Evolutionary conservation across 106 monocot genomes (phyloP).

Genomic region (Acanthochlamys bracteata): DNA sequence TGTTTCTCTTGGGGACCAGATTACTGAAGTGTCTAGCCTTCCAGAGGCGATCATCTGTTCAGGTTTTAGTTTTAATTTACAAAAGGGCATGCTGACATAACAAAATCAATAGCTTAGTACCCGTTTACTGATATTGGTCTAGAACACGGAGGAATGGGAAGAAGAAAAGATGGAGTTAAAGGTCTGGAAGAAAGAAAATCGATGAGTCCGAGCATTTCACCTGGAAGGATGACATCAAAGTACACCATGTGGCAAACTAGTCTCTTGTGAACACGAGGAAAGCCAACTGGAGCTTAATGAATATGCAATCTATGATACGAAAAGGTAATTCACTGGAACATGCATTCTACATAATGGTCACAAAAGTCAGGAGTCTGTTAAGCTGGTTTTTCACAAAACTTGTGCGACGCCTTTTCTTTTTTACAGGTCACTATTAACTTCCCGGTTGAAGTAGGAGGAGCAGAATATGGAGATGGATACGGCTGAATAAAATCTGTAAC

Average conservation of each 20-base stretch:
- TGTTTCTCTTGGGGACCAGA: conserved; percentile 41
- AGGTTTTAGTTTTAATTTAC: neutral
- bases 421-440: conserved; percentile 49
- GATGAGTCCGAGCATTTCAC: conserved; percentile 54
- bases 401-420: neutral
- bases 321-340: conserved; percentile 18
- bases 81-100: no score
- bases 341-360: neutral
- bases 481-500: conserved; percentile 2
- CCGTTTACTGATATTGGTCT: neutral
- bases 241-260: conserved; percentile 47
- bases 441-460: conserved; percentile 61
- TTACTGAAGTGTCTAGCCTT: conserved; percentile 24
- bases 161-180: conserved; percentile 60
- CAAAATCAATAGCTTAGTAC: no score
- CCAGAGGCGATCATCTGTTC: conserved; percentile 28
- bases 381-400: neutral
- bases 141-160: conserved; percentile 41
- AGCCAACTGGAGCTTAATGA: conserved; percentile 63
- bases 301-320: conserved; percentile 65
- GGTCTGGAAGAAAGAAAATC: conserved; percentile 46
- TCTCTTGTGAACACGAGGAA: conserved; percentile 37
- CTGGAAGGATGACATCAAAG: conserved; percentile 58
- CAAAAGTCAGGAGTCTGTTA: neutral
- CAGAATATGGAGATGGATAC: conserved; percentile 36